These are phyloP conservation scores for Stentor coeruleus DNA, from an alignment of 73 alveolate genomes.

Conservation along the genomic window DNA sequence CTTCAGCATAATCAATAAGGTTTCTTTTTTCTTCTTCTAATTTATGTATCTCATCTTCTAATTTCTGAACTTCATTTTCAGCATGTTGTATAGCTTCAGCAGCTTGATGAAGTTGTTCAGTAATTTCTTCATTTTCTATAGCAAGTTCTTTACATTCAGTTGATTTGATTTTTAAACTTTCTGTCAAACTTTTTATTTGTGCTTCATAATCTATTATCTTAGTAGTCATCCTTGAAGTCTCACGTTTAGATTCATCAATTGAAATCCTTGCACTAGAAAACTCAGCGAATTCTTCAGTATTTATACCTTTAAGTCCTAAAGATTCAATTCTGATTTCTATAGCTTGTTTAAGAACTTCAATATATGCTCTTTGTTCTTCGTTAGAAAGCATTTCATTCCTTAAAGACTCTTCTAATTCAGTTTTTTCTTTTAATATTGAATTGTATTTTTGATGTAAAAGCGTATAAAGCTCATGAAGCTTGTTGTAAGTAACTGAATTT, in stretches of 20 bases:
- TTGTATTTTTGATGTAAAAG: neutral
- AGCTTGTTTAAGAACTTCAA: constrained; percentile 27
- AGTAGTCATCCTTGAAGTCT: neutral
- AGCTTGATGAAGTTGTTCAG: constrained; percentile 9
- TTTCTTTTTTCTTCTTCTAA: neutral
- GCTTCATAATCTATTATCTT: neutral
- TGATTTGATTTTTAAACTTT: neutral
- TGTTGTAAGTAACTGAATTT: neutral
- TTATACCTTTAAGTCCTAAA: neutral
- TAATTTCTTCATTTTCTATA: neutral
- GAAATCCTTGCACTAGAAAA: neutral
- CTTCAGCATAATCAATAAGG: neutral
- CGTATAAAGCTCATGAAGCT: constrained; percentile 4
- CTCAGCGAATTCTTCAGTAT: constrained; percentile 17
- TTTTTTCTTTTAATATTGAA: constrained; percentile 13
- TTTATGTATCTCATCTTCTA: too few relatives aligned
- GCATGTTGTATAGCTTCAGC: constrained; percentile 14
- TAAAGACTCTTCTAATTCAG: constrained; percentile 20
- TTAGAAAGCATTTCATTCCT: constrained; percentile 3
- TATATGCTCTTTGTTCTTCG: constrained; percentile 28
- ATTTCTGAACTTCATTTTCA: neutral
- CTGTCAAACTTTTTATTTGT: neutral
- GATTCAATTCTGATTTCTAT: constrained; percentile 16
- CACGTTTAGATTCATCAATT: neutral
- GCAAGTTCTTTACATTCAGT: neutral